Base-by-base conservation (phyloP, 2,329 filamentous ascomycete genomes). In the Trichoderma lentiforme region DNA sequence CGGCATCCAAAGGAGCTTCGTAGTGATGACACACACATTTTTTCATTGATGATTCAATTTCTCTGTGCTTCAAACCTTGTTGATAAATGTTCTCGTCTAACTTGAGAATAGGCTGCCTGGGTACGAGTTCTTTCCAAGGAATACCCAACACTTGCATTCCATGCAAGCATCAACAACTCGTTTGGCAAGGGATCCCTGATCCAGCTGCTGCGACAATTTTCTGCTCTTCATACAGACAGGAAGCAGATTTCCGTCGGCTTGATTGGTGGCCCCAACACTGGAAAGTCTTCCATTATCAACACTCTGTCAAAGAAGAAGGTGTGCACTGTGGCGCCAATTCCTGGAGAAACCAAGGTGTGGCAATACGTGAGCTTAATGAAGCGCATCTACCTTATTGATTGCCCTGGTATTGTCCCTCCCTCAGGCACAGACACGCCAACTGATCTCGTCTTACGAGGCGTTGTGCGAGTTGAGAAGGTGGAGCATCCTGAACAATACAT, bases 401-500 rank as follows among this genome's bases (percentile, higher is more conserved):
- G 95, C 78, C 96, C 96, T 51, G 96, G 96, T 81, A 94, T 99
- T 53, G 96, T 98, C 0, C 96, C 96, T 4, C 95, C 96, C 0
- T 96, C 93, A 75, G 90, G 90, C 73, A 89, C 90, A 70, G 95
- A 98, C 78, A 93, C 91, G 0, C 93, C 95, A 32, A 90, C 95
- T 77, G 95, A 98, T 75, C 92, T 99, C 70, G 86, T 99, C 4
- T 87, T 99, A 11, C 90, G 95, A 74, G 96, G 96, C 75, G 95
- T 97, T 8, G 94, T 97, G 12, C 89, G 96, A 76, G 93, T 98
- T 2, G 96, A 99, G 81, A 98, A 97, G 78, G 95, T 99, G 1
- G 93, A 98, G 76, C 93, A 98, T 78, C 96, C 96, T 0, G 95
- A 97, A 78, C 96, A 99, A 77, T 99, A 99, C 79, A 96, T 99